These are phyloP conservation scores for Amaranthus palmeri DNA, from an alignment of 148 eudicot genomes.

Conservation along the genomic window DNA sequence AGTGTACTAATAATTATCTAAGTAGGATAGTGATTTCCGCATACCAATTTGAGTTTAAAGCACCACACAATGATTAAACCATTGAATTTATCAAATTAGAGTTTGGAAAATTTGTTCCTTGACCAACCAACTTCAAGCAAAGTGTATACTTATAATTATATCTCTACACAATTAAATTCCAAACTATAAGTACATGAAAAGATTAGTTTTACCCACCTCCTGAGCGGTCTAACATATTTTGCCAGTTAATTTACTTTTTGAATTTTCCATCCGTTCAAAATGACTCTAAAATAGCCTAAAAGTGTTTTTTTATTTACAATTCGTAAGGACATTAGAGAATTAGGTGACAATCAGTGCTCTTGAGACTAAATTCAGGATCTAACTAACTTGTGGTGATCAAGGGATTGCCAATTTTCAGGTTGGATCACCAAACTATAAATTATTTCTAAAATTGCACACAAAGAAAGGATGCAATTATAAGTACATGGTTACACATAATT, in stretches of 20 bases:
- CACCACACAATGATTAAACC: constrained; percentile 16
- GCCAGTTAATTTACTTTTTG: no score
- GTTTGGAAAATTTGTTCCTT: background rate
- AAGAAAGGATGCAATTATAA: constrained; percentile 12
- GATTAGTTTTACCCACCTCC: no score
- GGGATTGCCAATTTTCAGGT: background rate
- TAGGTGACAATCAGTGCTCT: no score
- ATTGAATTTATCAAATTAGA: background rate
- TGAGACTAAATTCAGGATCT: no score
- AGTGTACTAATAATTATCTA: background rate
- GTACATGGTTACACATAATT: constrained; percentile 22
- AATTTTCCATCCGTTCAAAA: no score
- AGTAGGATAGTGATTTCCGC: background rate
- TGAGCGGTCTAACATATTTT: no score
- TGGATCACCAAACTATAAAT: constrained; percentile 17
- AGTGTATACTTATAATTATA: background rate
- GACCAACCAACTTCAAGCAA: constrained; percentile 14
- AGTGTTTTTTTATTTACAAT: no score
- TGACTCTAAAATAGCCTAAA: no score
- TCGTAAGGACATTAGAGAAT: no score
- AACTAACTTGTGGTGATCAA: background rate
- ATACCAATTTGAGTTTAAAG: constrained; percentile 10
- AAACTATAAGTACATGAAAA: no score
- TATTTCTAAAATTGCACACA: constrained; percentile 20
- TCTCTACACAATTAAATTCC: no score